A percentile compares a stretch with the other conserved stretches of the same genome.
Conservation (phyloP, 2,329 filamentous ascomycete genomes). For the Tetracladium maxilliforme region DNA sequence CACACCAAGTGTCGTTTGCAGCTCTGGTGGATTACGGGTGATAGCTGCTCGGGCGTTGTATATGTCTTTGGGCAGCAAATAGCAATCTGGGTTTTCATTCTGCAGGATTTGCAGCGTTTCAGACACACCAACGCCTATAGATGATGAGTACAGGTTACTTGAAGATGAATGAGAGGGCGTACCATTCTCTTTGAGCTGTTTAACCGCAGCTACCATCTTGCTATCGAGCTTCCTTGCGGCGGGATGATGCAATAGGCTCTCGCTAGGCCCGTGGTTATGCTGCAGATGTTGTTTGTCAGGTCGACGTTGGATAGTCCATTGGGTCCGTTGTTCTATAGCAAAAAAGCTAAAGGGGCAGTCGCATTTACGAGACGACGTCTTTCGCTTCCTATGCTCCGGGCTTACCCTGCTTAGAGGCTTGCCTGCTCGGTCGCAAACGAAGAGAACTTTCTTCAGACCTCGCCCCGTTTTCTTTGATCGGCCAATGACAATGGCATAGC, state of each 20-base stretch:
- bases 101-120: constrained; percentile 54
- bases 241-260: constrained; percentile 51
- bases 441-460: constrained; percentile 51
- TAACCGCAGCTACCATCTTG: constrained; percentile 53
- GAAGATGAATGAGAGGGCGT: no score
- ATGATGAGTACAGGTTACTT: no score
- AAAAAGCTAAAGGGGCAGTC: constrained; percentile 59
- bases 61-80: constrained; percentile 48
- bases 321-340: constrained; percentile 50
- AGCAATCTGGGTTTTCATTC: constrained; percentile 46
- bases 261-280: constrained; percentile 52
- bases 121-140: constrained; percentile 42
- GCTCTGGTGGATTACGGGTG: constrained; percentile 48
- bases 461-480: constrained; percentile 54
- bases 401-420: constrained; percentile 51
- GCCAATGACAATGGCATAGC: constrained; percentile 54
- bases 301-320: constrained; percentile 52
- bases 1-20: constrained; percentile 31
- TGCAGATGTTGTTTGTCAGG: constrained; percentile 40
- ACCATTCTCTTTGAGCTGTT: constrained; percentile 52
- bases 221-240: constrained; percentile 51
- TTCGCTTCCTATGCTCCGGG: constrained; percentile 48
- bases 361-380: constrained; percentile 54
- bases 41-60: constrained; percentile 55
- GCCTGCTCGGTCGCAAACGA: constrained; percentile 51